Percentiles rank a stretch among this genome's conserved stretches.
These are phyloP conservation scores for Millerozyma acaciae DNA, from an alignment of 805 yeast genomes.

Conservation along the genomic window DNA sequence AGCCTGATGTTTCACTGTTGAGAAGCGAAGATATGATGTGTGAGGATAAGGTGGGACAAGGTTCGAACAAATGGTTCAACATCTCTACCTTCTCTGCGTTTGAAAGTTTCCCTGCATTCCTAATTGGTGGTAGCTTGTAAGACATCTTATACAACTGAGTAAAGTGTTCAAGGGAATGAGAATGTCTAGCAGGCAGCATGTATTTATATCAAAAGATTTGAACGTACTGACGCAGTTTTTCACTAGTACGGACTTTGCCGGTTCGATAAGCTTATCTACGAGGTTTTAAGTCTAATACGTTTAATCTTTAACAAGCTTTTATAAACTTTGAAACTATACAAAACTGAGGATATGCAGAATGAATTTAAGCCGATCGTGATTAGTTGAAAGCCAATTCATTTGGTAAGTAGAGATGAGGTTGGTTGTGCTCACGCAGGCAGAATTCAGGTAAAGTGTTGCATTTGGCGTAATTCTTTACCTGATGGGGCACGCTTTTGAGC, in stretches of 20 bases:
- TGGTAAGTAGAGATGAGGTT: too few relatives aligned
- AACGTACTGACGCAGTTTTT: not conserved
- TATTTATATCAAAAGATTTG: not conserved
- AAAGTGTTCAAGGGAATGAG: not conserved
- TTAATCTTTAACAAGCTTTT: not conserved
- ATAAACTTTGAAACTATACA: constrained; percentile 1
- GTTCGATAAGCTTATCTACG: too few relatives aligned
- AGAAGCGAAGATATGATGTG: constrained; percentile 29
- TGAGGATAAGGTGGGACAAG: constrained; percentile 46
- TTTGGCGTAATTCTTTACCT: constrained; percentile 42
- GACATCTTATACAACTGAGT: constrained; percentile 1
- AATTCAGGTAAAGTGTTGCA: constrained; percentile 38
- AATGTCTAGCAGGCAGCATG: too few relatives aligned
- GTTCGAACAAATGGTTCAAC: constrained; percentile 61
- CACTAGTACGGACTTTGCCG: constrained; percentile 2
- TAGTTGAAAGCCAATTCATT: too few relatives aligned
- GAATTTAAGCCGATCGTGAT: too few relatives aligned
- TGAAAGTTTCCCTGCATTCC: constrained; percentile 15
- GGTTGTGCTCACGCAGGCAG: not conserved
- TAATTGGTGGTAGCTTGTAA: constrained; percentile 27
- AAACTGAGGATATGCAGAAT: constrained; percentile 2
- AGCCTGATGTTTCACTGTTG: constrained; percentile 6
- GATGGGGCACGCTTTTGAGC: constrained; percentile 42
- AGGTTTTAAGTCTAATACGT: not conserved
- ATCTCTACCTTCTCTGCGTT: constrained; percentile 30